Conservation (phyloP, 164 flowering plant genomes). For the Nymphaea colorata region DNA sequence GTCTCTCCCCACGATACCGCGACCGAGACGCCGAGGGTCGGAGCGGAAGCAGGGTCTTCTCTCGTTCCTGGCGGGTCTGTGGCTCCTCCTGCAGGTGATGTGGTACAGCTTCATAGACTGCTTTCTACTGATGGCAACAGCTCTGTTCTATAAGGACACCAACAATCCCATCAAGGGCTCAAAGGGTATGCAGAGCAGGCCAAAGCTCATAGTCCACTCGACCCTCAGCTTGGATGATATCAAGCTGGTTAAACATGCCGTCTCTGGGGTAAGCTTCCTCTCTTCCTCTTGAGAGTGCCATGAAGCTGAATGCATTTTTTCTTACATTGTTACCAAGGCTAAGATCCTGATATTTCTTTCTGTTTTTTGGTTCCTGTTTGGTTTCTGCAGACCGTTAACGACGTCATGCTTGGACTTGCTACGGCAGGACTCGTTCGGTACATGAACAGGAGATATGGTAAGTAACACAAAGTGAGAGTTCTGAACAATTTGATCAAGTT, state of each 20-base stretch:
- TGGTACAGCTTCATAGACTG: slow-evolving; percentile 37
- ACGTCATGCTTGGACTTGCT: slow-evolving; percentile 29
- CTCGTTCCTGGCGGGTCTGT: slow-evolving; percentile 5
- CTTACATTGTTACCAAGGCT: background rate
- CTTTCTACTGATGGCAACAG: slow-evolving; percentile 22
- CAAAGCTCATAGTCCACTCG: slow-evolving; percentile 28
- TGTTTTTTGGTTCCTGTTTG: background rate
- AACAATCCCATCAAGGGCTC: slow-evolving; percentile 31
- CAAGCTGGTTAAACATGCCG: slow-evolving; percentile 38
- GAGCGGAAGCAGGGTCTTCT: slow-evolving; percentile 1
- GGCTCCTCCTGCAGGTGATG: slow-evolving; percentile 18
- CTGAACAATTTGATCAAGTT: too few species aligned
- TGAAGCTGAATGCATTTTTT: background rate
- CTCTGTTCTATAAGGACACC: slow-evolving; percentile 27
- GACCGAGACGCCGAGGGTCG: slow-evolving; percentile 11
- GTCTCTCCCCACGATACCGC: slow-evolving; percentile 36
- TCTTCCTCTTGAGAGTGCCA: background rate
- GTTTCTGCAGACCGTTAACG: slow-evolving; percentile 30
- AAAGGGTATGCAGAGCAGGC: slow-evolving; percentile 12
- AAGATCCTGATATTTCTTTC: background rate
- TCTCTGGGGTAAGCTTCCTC: slow-evolving; percentile 19
- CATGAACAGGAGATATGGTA: slow-evolving; percentile 24
- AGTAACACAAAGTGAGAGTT: background rate
- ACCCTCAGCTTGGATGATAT: slow-evolving; percentile 48
- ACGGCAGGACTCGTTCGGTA: slow-evolving; percentile 30